These are phyloP conservation scores for Galerina marginata DNA, from an alignment of 768 basidiomycete genomes.

Conservation along the genomic window DNA sequence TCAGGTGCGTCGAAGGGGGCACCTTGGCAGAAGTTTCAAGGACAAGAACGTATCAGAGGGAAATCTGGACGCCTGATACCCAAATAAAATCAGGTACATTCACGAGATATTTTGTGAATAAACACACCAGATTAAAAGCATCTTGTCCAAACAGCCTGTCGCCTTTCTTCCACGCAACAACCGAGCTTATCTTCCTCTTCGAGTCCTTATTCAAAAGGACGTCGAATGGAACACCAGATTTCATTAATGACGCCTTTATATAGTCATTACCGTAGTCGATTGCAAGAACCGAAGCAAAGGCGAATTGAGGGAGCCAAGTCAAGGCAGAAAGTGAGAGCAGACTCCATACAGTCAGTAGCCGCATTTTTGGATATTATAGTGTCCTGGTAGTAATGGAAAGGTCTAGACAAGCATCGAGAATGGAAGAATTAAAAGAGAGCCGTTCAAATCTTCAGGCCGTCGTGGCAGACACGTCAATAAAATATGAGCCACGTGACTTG, in stretches of 20 bases:
- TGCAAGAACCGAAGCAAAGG: conserved; percentile 83
- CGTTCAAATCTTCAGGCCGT: conserved; percentile 2
- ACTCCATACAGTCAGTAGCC: conserved; percentile 41
- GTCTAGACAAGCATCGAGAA: conserved; percentile 30
- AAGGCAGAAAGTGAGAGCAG: conserved; percentile 43
- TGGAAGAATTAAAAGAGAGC: conserved; percentile 8
- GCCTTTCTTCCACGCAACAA: conserved; percentile 90
- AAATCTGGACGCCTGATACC: conserved; percentile 83
- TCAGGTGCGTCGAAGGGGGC: conserved; percentile 63
- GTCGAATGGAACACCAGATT: conserved; percentile 93
- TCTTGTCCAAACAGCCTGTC: conserved; percentile 91
- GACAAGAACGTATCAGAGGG: conserved; percentile 87
- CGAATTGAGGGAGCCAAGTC: conserved; percentile 43
- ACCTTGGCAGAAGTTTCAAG: conserved; percentile 84
- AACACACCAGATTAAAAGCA: conserved; percentile 83
- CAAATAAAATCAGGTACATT: neutral
- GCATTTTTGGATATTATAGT: conserved; percentile 40
- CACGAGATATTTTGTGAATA: neutral
- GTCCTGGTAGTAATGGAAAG: conserved; percentile 13
- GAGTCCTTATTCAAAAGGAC: conserved; percentile 96
- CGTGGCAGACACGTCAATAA: conserved; percentile 23
- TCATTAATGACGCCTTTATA: conserved; percentile 96
- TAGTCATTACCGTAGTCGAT: conserved; percentile 99
- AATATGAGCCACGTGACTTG: conserved; percentile 9
- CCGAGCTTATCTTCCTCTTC: conserved; percentile 91